Percentiles rank a stretch among this genome's conserved stretches.
These are phyloP conservation scores for Ganoderma boninense DNA, from an alignment of 1,284 basidiomycete genomes.

Conservation along the genomic window DNA sequence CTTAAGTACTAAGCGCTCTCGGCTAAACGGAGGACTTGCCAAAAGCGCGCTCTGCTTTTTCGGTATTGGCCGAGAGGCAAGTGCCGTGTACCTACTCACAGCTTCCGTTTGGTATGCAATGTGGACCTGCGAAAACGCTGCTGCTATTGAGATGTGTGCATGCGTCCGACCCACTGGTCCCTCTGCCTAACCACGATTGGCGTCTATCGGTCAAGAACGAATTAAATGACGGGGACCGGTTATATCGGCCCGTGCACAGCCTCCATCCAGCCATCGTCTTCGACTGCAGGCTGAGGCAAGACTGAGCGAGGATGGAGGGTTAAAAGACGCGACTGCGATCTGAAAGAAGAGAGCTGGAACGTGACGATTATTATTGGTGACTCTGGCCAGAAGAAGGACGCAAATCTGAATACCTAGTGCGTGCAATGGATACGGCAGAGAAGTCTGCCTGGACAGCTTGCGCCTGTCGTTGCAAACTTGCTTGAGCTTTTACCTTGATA, in stretches of 20 bases:
- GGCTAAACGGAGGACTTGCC: not conserved
- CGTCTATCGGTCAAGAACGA: not conserved
- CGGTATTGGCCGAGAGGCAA: not conserved
- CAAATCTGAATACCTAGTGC: not conserved
- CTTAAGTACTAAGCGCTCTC: not conserved
- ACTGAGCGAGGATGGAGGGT: not conserved
- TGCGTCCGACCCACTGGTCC: not conserved
- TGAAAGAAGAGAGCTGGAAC: not conserved
- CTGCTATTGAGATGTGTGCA: not conserved
- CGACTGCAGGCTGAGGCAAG: not conserved
- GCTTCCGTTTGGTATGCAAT: not conserved
- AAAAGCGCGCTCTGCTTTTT: not conserved
- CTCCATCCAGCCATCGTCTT: not conserved
- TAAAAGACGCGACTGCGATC: not conserved
- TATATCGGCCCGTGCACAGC: not conserved
- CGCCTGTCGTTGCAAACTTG: too few relatives aligned
- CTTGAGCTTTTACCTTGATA: too few relatives aligned
- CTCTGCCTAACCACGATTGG: not conserved
- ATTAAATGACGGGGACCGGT: not conserved
- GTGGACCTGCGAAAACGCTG: not conserved
- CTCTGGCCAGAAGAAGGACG: not conserved
- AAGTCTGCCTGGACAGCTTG: too few relatives aligned
- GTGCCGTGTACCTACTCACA: not conserved
- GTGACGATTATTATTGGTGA: not conserved
- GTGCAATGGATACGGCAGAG: too few relatives aligned